A percentile compares a stretch with the other conserved stretches of the same genome.
Conservation (phyloP, 257 asterid species). For the Scutellaria galericulata region DNA sequence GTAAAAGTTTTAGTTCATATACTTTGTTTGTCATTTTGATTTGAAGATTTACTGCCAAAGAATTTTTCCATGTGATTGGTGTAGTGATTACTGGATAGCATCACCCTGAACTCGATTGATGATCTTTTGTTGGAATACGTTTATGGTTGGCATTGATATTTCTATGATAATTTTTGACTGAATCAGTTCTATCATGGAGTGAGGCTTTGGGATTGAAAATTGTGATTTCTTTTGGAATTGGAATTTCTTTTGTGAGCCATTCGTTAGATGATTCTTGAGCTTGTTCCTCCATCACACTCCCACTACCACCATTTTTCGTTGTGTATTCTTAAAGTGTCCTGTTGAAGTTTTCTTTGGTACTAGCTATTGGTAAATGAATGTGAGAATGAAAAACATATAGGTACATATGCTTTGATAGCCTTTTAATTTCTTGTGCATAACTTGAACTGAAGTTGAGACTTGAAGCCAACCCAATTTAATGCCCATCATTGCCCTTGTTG, state of each 20-base stretch:
- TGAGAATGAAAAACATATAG: no score
- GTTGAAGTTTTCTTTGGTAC: not conserved
- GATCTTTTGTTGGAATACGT: not conserved
- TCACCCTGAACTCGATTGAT: not conserved
- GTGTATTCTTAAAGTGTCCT: no score
- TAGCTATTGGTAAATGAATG: not conserved
- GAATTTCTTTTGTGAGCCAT: not conserved
- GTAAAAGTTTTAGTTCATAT: not conserved
- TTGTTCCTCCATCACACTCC: not conserved
- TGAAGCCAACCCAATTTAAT: no score
- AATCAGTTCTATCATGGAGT: no score
- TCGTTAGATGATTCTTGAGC: not conserved
- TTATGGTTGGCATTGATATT: not conserved
- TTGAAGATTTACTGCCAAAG: not conserved
- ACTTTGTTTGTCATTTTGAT: conserved; percentile 15
- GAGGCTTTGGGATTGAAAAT: no score
- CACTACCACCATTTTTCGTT: not conserved
- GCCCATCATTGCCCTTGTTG: no score
- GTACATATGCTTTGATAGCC: not conserved
- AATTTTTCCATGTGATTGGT: not conserved
- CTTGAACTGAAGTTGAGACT: no score
- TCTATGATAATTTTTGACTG: not conserved
- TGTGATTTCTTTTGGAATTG: no score
- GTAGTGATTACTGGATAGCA: not conserved
- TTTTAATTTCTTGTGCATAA: not conserved